Base-by-base conservation (phyloP, 805 yeast genomes). In the Candida tammaniensis region DNA sequence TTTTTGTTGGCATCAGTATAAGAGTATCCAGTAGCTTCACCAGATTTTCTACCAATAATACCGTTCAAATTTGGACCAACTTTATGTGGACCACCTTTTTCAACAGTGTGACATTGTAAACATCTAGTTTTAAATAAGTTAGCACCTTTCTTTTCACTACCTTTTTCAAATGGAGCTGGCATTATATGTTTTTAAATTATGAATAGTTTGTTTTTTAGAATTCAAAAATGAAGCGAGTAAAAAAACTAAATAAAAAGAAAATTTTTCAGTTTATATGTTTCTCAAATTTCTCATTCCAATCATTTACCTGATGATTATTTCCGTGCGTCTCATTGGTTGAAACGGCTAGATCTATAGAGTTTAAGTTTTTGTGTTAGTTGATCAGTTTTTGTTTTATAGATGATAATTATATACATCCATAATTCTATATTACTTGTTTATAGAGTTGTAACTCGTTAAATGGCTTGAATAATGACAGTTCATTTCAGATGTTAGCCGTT, bases 21-120 rank as follows among this genome's bases (percentile, higher is more conserved):
- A 33, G 96, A 82, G 80, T 72, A 93, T 50, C 98, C 98, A 39
- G 69, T 82, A 58, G 95, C 95, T 61, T 74, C 69, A 68, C 98
- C 98, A 33, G 97, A 84, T 51, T 73, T 64, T 76, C 98, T 87
- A 60, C 94, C 94, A 48, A 93, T 75, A 52, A 93, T 72, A 70
- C 97, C 98, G 72, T 86, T 84, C 66, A 93, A 82, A 72, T 91
- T 93, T 64, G 98, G 98, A 69, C 98, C 98, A 57, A 91, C 97
- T 79, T 93, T 93, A 85, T 91, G 80, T 54, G 97, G 91, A 47
- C 95, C 98, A 61, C 96, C 96, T 44, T 73, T 76, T 69, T 91
- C 98, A 50, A 82, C 82, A 57, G 98, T 91, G 82, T 93, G 98
- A 71, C 98, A 93, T 76, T 93, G 98, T 54, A 88, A 76, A 72